phyloP scores from a whole-genome alignment of 768 basidiomycete species.

The Psilocybe cubensis region DNA sequence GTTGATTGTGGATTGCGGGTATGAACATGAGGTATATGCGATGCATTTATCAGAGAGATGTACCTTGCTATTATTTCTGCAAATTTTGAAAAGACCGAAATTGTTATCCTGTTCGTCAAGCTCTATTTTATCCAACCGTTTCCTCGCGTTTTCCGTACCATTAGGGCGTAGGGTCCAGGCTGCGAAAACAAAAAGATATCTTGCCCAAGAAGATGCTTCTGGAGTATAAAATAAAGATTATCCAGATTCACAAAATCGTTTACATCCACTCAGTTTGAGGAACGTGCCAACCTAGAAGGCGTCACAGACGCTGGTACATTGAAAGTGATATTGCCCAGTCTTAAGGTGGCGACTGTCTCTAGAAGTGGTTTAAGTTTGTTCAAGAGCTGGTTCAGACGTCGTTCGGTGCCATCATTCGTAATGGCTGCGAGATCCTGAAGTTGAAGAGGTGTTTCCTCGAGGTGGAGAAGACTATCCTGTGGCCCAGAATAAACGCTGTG shows the following conservation, averaged over 20 bases:
- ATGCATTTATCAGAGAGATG: no score
- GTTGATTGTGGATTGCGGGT: no score
- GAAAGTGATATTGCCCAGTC: slow-evolving; percentile 58
- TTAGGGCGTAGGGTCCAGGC: slow-evolving; percentile 70
- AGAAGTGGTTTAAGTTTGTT: slow-evolving; percentile 44
- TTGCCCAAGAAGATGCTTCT: slow-evolving; percentile 70
- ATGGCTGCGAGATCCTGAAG: neutral
- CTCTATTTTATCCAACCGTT: no score
- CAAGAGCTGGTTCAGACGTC: slow-evolving; percentile 54
- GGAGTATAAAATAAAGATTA: slow-evolving; percentile 66
- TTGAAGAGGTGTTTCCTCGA: neutral
- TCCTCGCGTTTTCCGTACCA: no score
- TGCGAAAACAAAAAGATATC: slow-evolving; percentile 70
- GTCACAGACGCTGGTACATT: slow-evolving; percentile 52
- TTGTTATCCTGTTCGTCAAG: no score
- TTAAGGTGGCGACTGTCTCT: slow-evolving; percentile 55
- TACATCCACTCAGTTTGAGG: slow-evolving; percentile 48
- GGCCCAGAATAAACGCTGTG: slow-evolving; percentile 9
- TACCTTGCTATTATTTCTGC: no score
- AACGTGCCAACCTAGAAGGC: slow-evolving; percentile 53
- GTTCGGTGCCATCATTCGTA: slow-evolving; percentile 37
- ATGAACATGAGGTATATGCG: no score
- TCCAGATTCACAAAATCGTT: slow-evolving; percentile 55
- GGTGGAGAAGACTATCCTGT: slow-evolving; percentile 2
- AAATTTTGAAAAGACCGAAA: no score